Conservation (phyloP, 139 green algal genomes). For the Spirogloea muscicola region DNA sequence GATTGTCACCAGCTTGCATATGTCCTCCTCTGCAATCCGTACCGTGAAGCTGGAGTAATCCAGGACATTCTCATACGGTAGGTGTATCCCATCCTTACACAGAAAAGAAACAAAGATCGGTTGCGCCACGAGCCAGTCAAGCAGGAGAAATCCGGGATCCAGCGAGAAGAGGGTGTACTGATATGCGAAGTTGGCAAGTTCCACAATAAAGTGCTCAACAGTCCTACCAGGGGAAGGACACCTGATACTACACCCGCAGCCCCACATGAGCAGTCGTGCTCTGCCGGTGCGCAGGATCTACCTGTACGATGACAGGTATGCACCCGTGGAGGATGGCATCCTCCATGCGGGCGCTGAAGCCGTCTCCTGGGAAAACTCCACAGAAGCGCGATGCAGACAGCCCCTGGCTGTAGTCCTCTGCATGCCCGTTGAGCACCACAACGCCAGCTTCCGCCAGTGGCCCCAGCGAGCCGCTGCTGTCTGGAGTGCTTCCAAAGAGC, state of each 20-base stretch:
- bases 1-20: conserved; percentile 16
- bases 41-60: conserved; percentile 19
- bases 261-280: no score
- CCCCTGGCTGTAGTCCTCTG: background rate
- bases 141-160: no score
- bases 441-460: conserved; percentile 1
- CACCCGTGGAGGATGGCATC: background rate
- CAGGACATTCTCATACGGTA: conserved; percentile 29
- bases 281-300: no score
- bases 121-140: no score
- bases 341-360: conserved; percentile 7
- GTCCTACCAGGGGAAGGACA: no score
- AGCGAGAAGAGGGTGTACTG: no score
- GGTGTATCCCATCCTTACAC: conserved; percentile 32
- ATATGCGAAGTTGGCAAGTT: no score
- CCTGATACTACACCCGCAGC: no score
- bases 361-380: conserved; percentile 2
- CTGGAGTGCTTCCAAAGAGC: conserved; percentile 4
- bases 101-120: no score
- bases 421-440: background rate
- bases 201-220: no score
- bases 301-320: conserved; percentile 17
- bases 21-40: conserved; percentile 18
- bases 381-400: conserved; percentile 6
- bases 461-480: background rate